A percentile compares a stretch with the other conserved stretches of the same genome.
Evolutionary conservation across 495 filamentous ascomycete genomes (phyloP).

Genomic region (Penicillium bialowiezense): DNA sequence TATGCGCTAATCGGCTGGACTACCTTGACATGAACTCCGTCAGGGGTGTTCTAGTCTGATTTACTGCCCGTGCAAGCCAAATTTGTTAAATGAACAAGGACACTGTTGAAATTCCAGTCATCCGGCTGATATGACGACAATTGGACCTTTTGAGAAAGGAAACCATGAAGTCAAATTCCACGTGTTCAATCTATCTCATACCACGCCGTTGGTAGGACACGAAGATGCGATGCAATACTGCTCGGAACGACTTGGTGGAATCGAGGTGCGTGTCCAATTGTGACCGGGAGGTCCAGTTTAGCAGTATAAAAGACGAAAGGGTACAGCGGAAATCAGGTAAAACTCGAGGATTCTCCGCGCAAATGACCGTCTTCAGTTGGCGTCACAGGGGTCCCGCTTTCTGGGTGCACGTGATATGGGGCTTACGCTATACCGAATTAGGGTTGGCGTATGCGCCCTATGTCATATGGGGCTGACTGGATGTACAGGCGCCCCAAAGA

Average conservation of each 20-base stretch:
- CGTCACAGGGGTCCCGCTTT: conserved; percentile 10
- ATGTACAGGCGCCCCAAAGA: not conserved
- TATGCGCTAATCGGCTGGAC: not conserved
- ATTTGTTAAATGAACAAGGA: conserved; percentile 15
- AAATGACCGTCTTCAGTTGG: conserved; percentile 1
- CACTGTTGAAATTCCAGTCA: conserved; percentile 7
- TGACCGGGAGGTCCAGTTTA: no score
- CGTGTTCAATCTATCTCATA: not conserved
- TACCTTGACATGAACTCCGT: conserved; percentile 3
- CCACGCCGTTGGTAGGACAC: not conserved
- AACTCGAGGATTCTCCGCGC: not conserved
- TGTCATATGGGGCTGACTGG: not conserved
- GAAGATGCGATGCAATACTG: not conserved
- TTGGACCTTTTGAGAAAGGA: not conserved
- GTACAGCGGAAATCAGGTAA: not conserved
- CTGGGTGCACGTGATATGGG: conserved; percentile 1
- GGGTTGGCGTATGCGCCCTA: not conserved
- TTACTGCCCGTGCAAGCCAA: conserved; percentile 4
- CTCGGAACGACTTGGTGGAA: not conserved
- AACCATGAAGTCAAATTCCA: conserved; percentile 1
- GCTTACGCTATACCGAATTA: not conserved
- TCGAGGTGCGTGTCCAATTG: no score
- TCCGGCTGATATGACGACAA: conserved; percentile 9
- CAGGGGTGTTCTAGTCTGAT: conserved; percentile 5
- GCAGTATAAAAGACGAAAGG: not conserved